Evolutionary conservation across 257 asterid genomes (phyloP).

Genomic region (Solanum pimpinellifolium): DNA sequence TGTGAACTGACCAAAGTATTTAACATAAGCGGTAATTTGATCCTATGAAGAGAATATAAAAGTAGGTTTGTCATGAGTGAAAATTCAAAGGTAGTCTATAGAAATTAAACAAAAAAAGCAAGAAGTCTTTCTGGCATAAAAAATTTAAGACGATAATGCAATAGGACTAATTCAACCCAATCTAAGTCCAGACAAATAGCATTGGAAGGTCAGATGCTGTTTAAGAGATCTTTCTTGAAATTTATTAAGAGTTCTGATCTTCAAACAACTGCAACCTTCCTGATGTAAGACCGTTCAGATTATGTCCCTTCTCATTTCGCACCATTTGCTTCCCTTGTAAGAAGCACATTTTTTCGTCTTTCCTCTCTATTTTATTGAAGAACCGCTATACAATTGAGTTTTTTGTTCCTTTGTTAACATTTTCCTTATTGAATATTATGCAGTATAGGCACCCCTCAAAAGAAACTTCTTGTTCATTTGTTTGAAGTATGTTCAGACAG

Average conservation of each 20-base stretch:
- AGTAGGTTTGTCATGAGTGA: background rate
- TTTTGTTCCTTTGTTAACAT: background rate
- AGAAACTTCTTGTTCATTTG: background rate
- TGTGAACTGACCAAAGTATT: constrained; percentile 91
- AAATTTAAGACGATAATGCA: background rate
- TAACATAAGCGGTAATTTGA: constrained; percentile 83
- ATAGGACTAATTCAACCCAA: background rate
- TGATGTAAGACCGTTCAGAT: background rate
- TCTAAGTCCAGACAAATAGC: background rate
- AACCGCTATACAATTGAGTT: background rate
- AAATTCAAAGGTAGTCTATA: background rate
- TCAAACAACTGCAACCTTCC: background rate
- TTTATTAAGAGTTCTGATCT: background rate
- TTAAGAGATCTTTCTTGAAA: background rate
- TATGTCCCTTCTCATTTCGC: background rate
- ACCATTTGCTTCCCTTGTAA: background rate
- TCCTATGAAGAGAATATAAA: constrained; percentile 30
- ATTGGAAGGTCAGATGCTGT: background rate
- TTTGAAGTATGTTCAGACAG: background rate
- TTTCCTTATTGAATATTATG: background rate
- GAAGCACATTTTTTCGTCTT: background rate
- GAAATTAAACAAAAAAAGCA: background rate
- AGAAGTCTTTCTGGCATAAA: background rate
- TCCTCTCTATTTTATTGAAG: background rate
- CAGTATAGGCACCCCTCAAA: background rate